phyloP scores from a whole-genome alignment of 768 basidiomycete species.

The Leccinum disarticulatum region DNA sequence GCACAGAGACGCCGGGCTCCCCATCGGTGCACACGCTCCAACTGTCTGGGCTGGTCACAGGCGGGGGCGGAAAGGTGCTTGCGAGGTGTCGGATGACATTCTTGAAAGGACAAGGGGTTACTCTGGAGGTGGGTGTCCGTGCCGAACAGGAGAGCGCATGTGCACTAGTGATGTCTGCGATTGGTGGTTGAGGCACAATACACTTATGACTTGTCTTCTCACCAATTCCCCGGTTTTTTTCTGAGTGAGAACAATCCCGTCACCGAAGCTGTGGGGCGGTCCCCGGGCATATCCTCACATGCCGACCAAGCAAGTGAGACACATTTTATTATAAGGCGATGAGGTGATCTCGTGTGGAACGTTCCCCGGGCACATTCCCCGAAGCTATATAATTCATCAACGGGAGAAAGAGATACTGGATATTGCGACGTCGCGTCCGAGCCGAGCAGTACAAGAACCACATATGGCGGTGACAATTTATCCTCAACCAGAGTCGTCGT shows the following conservation, averaged over 20 bases:
- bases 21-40: slow-evolving; percentile 92
- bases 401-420: slow-evolving; percentile 4
- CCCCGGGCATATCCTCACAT: neutral
- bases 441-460: neutral
- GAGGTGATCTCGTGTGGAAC: slow-evolving; percentile 1
- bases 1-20: slow-evolving; percentile 79
- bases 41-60: slow-evolving; percentile 84
- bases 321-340: neutral
- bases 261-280: neutral
- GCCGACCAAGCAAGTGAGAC: neutral
- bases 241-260: neutral
- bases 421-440: neutral
- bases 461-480: slow-evolving; percentile 18
- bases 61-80: slow-evolving; percentile 95
- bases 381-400: neutral
- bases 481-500: neutral
- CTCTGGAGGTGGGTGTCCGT: slow-evolving; percentile 85
- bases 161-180: slow-evolving; percentile 85
- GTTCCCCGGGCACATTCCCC: slow-evolving; percentile 1
- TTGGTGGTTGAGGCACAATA: slow-evolving; percentile 54
- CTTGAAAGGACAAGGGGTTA: slow-evolving; percentile 86
- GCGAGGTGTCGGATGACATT: slow-evolving; percentile 96
- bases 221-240: neutral
- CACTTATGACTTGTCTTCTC: slow-evolving; percentile 6
- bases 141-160: slow-evolving; percentile 89